These are phyloP conservation scores for Penicillium sp. DNA, from an alignment of 2,329 filamentous ascomycete genomes.

Conservation along the genomic window DNA sequence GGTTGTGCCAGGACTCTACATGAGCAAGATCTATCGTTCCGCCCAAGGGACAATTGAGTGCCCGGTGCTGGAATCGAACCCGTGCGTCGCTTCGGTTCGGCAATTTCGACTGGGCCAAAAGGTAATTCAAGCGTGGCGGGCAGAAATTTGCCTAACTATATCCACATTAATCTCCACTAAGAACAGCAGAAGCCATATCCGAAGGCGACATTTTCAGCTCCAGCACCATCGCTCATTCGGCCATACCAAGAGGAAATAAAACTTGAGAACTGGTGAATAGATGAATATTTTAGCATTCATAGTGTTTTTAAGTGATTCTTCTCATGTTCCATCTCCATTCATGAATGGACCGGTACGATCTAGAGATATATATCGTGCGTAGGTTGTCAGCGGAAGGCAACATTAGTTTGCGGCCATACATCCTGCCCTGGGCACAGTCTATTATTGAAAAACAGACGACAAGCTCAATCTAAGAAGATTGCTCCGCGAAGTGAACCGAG, in stretches of 20 bases:
- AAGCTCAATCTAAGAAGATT: no score
- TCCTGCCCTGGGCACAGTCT: no score
- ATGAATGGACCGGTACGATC: not conserved
- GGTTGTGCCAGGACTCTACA: no score
- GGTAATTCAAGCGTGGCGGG: not conserved
- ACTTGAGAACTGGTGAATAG: not conserved
- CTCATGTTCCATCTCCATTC: not conserved
- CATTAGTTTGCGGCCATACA: no score
- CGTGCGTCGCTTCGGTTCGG: not conserved
- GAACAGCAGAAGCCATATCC: no score
- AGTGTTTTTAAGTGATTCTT: not conserved
- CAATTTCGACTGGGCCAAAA: not conserved
- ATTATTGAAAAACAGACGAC: no score
- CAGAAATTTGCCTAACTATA: not conserved
- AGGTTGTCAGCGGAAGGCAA: no score
- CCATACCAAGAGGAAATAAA: not conserved
- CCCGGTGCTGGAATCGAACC: no score
- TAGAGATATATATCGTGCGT: not conserved
- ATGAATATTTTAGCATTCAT: not conserved
- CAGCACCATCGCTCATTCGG: not conserved
- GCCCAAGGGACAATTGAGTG: no score
- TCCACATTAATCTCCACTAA: not conserved
- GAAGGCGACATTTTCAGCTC: not conserved
- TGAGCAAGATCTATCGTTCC: no score
- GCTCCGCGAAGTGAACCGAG: no score